Conservation (phyloP, 805 yeast species). For the Candida vaughaniae region DNA sequence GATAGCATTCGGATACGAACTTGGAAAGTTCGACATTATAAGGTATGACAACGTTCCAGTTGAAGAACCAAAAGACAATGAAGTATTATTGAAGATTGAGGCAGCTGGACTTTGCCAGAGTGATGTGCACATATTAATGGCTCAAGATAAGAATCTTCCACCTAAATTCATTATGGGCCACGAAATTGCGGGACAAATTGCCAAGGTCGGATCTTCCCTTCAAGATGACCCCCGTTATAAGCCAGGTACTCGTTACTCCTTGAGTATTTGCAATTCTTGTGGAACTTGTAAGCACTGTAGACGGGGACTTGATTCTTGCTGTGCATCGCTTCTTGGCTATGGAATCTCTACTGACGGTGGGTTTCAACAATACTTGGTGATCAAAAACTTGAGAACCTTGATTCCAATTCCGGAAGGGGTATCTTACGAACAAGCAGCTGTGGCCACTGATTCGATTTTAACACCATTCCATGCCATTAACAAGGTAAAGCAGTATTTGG, state of each 20-base stretch:
- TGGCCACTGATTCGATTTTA: constrained; percentile 41
- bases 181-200: constrained; percentile 41
- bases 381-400: constrained; percentile 33
- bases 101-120: constrained; percentile 46
- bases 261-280: constrained; percentile 31
- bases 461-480: constrained; percentile 44
- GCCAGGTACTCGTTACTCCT: constrained; percentile 29
- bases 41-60: constrained; percentile 31
- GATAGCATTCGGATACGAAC: constrained; percentile 31
- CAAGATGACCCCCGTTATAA: constrained; percentile 21
- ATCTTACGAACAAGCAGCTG: constrained; percentile 38
- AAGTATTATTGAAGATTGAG: constrained; percentile 38
- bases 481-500: constrained; percentile 25
- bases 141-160: constrained; percentile 21
- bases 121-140: constrained; percentile 38
- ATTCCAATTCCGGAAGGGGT: constrained; percentile 42
- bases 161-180: constrained; percentile 43
- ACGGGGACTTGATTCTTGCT: constrained; percentile 32
- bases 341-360: constrained; percentile 43
- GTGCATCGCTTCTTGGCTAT: constrained; percentile 26
- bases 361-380: constrained; percentile 37
- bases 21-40: constrained; percentile 24
- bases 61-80: constrained; percentile 24
- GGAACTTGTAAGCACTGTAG: constrained; percentile 37
- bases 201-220: constrained; percentile 27